A percentile compares a stretch with the other conserved stretches of the same genome.
Conservation (phyloP, 148 eudicot genomes). For the Drosera capensis region DNA sequence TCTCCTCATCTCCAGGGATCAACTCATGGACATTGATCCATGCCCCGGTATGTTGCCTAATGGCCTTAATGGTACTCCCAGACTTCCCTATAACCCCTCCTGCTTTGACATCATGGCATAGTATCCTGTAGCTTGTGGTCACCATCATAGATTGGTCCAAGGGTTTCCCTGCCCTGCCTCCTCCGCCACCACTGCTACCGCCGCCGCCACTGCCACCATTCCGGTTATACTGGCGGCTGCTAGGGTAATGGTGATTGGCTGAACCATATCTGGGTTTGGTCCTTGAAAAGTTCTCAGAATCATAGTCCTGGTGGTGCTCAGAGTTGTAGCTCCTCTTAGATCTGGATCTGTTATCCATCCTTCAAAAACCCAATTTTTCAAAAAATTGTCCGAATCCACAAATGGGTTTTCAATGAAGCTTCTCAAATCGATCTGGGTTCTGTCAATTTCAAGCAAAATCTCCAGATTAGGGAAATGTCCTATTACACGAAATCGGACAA, state of each 20-base stretch:
- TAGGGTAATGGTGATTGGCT: constrained; percentile 17
- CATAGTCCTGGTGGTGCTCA: constrained; percentile 68
- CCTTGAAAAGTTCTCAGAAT: constrained; percentile 45
- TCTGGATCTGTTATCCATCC: constrained; percentile 93
- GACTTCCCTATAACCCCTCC: constrained; percentile 89
- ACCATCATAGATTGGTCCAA: constrained; percentile 43
- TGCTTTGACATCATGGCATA: constrained; percentile 72
- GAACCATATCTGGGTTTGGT: constrained; percentile 40
- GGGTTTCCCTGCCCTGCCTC: constrained; percentile 22
- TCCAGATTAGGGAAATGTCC: too few relatives aligned
- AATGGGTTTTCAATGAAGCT: too few relatives aligned
- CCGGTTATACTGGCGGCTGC: constrained; percentile 25
- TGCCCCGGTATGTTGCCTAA: constrained; percentile 92
- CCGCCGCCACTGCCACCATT: constrained; percentile 18
- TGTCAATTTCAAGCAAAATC: too few relatives aligned
- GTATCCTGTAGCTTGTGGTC: constrained; percentile 67
- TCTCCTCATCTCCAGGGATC: constrained; percentile 76
- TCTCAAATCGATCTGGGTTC: too few relatives aligned
- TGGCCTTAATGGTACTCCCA: constrained; percentile 74
- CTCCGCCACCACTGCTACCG: constrained; percentile 17
- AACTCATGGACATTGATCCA: constrained; percentile 88
- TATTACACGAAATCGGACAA: too few relatives aligned
- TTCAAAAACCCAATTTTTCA: too few relatives aligned
- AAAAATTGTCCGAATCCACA: too few relatives aligned
- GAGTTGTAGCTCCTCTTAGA: constrained; percentile 78